Evolutionary conservation across 2,329 filamentous ascomycete genomes (phyloP), one percentile per base, ranked within the genome.

Genomic region (Leptographium radiaticola): DNA sequence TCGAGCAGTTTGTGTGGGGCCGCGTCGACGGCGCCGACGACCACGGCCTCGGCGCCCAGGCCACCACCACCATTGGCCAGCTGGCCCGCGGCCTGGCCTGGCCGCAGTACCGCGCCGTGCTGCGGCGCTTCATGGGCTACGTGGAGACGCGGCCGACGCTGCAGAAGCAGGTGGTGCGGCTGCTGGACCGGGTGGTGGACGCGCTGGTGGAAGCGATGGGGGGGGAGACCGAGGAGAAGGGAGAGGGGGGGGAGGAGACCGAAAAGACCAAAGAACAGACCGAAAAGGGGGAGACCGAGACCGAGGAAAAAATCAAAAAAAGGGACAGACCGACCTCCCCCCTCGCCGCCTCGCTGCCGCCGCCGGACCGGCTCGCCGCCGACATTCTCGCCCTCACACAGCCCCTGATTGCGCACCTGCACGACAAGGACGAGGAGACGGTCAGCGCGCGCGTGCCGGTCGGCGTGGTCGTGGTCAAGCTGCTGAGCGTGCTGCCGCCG

Each of bases 1-100:
- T 97, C 11, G 93, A 98, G 64, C 90, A 96, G 65, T 97, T 96
- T 64, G 84, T 96, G 30, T 91, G 95, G 64, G 86, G 89, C 55
- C 81, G 86, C 56, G 80, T 79, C 6, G 86, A 89, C 49, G 75
- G 76, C 10, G 73, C 67, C 25, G 89, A 95, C 65, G 89, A 89
- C 39, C 86, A 94, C 60, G 91, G 89, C 50, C 75, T 97, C 52
- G 84, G 89, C 50, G 89, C 89, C 16, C 89, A 96, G 66, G 84
- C 91, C 6, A 85, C 89, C n/a, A 80, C 76, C 11, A 86, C 89
- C 0, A 84, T 98, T 56, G 84, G 87, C 2, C 75, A 77, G 31
- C 68, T 98, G 54, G 82, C 86, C 6, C 75, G 80, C 57, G 88
- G 83, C 56, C 70, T 98, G 15, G 88, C 93, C 63, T 97, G 91